Evolutionary conservation across 495 filamentous ascomycete species (phyloP).

Genomic region (Penicillium turbatum): DNA sequence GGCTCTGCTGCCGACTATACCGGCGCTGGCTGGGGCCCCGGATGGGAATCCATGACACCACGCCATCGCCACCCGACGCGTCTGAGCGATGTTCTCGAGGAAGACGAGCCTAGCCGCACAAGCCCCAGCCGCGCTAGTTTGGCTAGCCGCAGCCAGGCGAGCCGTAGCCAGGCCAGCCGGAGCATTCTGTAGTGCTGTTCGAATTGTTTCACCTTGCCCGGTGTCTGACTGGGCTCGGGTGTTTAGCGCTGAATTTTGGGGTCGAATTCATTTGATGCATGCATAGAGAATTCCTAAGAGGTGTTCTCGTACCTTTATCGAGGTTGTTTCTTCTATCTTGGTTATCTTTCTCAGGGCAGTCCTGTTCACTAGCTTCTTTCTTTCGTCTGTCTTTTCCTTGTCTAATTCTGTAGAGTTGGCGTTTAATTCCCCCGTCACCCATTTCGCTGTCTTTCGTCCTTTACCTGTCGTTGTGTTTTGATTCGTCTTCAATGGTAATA

Average conservation of each 20-base stretch:
- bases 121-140: constrained; percentile 54
- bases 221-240: neutral
- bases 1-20: constrained; percentile 46
- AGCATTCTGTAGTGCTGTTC: neutral
- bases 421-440: constrained; percentile 4
- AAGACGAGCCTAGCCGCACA: constrained; percentile 56
- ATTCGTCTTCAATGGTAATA: neutral
- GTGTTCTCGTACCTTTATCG: neutral
- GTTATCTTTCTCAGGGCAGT: neutral
- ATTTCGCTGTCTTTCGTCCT: neutral
- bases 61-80: constrained; percentile 92
- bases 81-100: constrained; percentile 88
- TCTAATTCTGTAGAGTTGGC: constrained; percentile 1
- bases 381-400: neutral
- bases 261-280: neutral
- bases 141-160: constrained; percentile 37
- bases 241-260: neutral
- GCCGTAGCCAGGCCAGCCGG: neutral
- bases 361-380: neutral
- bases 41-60: constrained; percentile 73
- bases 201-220: no score
- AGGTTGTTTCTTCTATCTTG: neutral
- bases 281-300: neutral
- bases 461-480: constrained; percentile 1
- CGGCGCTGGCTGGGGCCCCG: constrained; percentile 61